A percentile compares a stretch with the other conserved stretches of the same genome.
phyloP scores from a whole-genome alignment of 176 grass and related monocot genomes.

The Thinopyrum elongatum region DNA sequence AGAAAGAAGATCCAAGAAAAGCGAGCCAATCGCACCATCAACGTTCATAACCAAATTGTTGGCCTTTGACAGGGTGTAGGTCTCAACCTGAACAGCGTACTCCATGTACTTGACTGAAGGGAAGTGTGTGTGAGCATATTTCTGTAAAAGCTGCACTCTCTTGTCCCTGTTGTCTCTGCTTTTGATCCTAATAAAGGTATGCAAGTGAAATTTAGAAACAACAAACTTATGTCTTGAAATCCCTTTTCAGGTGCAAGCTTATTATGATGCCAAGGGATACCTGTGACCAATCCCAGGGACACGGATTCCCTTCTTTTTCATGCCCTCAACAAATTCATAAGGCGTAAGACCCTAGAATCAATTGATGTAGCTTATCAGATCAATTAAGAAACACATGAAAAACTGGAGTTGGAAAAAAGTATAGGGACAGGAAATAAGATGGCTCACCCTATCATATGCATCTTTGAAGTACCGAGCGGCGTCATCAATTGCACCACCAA shows the following conservation, averaged over 20 bases:
- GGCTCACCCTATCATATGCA: slow-evolving; percentile 84
- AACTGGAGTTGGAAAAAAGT: background rate
- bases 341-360: slow-evolving; percentile 67
- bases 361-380: slow-evolving; percentile 18
- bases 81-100: slow-evolving; percentile 86
- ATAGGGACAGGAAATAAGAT: slow-evolving; percentile 5
- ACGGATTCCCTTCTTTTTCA: slow-evolving; percentile 99
- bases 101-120: slow-evolving; percentile 97
- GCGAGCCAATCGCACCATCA: slow-evolving; percentile 81
- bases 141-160: slow-evolving; percentile 92
- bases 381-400: background rate
- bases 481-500: slow-evolving; percentile 99
- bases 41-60: slow-evolving; percentile 90
- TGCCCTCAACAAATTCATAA: slow-evolving; percentile 97
- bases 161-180: slow-evolving; percentile 99
- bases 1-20: slow-evolving; percentile 97
- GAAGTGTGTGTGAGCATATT: slow-evolving; percentile 93
- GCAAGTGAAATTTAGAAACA: slow-evolving; percentile 6
- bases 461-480: slow-evolving; percentile 99
- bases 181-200: slow-evolving; percentile 67
- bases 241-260: background rate
- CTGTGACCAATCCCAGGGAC: slow-evolving; percentile 98
- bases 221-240: background rate
- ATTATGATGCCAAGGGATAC: slow-evolving; percentile 43
- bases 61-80: slow-evolving; percentile 89